Conservation (phyloP, 495 filamentous ascomycete species). For the Neurospora sp. region DNA sequence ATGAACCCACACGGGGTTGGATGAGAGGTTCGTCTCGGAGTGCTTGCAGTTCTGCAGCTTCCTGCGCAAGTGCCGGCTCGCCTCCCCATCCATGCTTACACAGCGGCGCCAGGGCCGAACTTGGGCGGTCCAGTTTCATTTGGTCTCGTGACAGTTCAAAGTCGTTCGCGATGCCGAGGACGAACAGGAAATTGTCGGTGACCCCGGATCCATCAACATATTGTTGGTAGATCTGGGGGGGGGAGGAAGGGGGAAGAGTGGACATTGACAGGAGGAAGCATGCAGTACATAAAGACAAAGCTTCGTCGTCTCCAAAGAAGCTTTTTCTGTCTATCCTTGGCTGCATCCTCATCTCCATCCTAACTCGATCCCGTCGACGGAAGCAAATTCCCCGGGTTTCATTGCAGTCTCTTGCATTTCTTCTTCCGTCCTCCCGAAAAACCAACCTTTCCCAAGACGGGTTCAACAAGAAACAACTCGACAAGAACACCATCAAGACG, state of each 20-base stretch:
- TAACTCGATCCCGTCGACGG: not conserved
- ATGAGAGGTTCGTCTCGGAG: not conserved
- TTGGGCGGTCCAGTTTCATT: not conserved
- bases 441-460: not conserved
- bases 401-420: not conserved
- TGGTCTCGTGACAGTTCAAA: not conserved
- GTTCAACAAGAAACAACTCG: not conserved
- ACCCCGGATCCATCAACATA: not conserved
- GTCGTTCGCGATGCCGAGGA: not conserved
- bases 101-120: not conserved
- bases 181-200: not conserved
- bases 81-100: not conserved
- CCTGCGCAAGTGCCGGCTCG: not conserved
- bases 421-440: not conserved
- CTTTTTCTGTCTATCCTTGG: not conserved
- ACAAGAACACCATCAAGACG: not conserved
- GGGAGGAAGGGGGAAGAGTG: not conserved
- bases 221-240: not conserved
- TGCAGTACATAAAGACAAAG: not conserved
- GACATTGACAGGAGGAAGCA: not conserved
- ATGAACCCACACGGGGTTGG: not conserved
- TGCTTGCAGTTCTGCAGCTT: not conserved
- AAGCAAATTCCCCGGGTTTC: not conserved
- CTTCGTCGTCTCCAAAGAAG: not conserved
- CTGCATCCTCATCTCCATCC: not conserved